Evolutionary conservation across 2,329 filamentous ascomycete genomes (phyloP).

Genomic region (Hypoxylon sp.): DNA sequence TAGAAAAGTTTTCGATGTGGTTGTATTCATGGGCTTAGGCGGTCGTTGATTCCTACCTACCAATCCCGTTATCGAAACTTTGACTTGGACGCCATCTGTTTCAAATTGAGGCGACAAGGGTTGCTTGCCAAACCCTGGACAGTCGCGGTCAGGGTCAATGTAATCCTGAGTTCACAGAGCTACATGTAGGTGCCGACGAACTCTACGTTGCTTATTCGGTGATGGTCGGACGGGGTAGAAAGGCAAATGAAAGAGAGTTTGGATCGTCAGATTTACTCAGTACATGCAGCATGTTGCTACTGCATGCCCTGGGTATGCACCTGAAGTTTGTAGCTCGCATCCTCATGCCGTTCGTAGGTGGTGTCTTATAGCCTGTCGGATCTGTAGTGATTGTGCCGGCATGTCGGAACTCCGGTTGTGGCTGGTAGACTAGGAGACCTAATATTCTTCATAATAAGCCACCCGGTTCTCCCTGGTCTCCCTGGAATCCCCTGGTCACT

Average conservation of each 20-base stretch:
- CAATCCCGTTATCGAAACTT: constrained; percentile 27
- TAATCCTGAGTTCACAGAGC: no score
- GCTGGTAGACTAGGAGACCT: constrained; percentile 20
- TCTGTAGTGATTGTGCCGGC: constrained; percentile 14
- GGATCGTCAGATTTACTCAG: constrained; percentile 16
- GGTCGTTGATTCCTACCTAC: constrained; percentile 1
- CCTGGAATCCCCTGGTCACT: neutral
- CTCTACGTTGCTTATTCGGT: constrained; percentile 21
- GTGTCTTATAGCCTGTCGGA: constrained; percentile 14
- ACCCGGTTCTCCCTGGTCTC: neutral
- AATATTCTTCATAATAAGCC: constrained; percentile 12
- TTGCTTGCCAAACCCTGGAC: constrained; percentile 23
- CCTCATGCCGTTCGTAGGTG: neutral
- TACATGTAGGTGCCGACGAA: constrained; percentile 8
- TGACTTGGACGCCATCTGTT: constrained; percentile 28
- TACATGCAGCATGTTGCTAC: constrained; percentile 6
- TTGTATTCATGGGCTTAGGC: neutral
- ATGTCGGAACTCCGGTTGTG: constrained; percentile 42
- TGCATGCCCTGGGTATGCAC: neutral
- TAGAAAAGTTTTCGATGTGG: neutral
- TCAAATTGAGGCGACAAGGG: constrained; percentile 25
- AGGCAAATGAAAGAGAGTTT: constrained; percentile 17
- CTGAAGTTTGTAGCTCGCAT: neutral
- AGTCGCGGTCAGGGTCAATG: constrained; percentile 6
- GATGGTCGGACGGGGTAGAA: constrained; percentile 5